Base-by-base conservation (phyloP, 2,329 filamentous ascomycete species). In the Cladosporium velox region DNA sequence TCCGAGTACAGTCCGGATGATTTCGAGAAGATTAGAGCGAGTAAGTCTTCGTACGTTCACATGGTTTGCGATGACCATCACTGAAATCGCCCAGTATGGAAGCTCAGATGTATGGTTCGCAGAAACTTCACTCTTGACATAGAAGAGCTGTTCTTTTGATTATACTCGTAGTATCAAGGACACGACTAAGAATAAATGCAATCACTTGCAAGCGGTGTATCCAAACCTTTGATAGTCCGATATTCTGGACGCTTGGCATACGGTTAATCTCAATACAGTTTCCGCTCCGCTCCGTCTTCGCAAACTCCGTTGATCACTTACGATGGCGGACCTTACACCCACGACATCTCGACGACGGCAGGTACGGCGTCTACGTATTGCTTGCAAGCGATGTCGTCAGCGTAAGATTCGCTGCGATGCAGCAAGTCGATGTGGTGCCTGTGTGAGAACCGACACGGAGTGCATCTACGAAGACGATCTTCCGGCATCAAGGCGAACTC, bases 391-490 rank as follows among this genome's bases (percentile, higher is more conserved):
- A 38, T 59, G 55, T 14, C 55, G 32, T 28, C 21, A 26, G 3
- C 55, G 55, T 4, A 59, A 59, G 14, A 41, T 44, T 11, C 21
- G 35, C 35, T 59, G 55, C 24, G 55, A 59, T 34, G 55, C 55
- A 12, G 35, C 32, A 4, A 41, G n/a, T 41, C 55, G 32, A 34
- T 59, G 32, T 24, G 6, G 21, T 18, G 34, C 55, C 3, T 59
- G 55, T 24, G 34, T 41, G 34, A 59, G 15, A 14, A 21, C 34
- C 21, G 21, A n/a, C 15, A 35, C 35, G 5, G 32, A 41, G 21
- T 59, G 55, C 34, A 41, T 59, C 30, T 59, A 59, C 34, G 34
- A 59, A 59, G 55, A 34, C 54, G 55, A 41, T 35, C 32, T 59
- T 26, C 51, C 51, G 7, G 26, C 26, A 54, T 30, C 18, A 12